Conservation (phyloP, 2,329 filamentous ascomycete genomes). For the Chrysosphaeria jannelii region DNA sequence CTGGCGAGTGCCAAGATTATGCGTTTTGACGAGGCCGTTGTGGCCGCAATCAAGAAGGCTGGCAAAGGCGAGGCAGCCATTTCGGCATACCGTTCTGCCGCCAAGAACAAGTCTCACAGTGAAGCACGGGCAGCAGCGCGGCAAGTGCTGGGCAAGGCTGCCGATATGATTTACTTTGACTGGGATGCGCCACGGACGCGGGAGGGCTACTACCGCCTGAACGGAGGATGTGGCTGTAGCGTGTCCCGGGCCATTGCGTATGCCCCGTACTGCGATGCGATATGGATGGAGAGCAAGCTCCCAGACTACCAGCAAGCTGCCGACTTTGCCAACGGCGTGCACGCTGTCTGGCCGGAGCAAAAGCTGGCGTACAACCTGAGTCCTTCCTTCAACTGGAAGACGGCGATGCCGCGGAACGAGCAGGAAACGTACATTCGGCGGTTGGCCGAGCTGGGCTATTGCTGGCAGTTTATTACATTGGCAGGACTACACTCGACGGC, state of each 20-base stretch:
- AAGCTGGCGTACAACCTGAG: constrained; percentile 98
- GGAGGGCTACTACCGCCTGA: constrained; percentile 82
- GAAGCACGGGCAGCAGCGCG: constrained; percentile 61
- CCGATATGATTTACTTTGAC: constrained; percentile 61
- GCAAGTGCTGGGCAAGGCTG: constrained; percentile 39
- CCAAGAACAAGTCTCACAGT: constrained; percentile 58
- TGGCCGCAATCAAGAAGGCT: constrained; percentile 27
- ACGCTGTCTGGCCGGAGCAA: constrained; percentile 82
- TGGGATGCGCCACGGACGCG: constrained; percentile 84
- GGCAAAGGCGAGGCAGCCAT: constrained; percentile 26
- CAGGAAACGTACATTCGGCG: constrained; percentile 95
- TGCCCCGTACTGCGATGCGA: constrained; percentile 76
- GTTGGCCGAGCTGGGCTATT: constrained; percentile 68
- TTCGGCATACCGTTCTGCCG: constrained; percentile 32
- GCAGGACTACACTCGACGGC: constrained; percentile 89
- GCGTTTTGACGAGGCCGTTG: constrained; percentile 73
- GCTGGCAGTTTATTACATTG: constrained; percentile 99
- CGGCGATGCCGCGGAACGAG: constrained; percentile 68
- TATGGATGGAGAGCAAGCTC: constrained; percentile 99
- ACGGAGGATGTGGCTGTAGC: constrained; percentile 73
- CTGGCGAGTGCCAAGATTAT: constrained; percentile 45
- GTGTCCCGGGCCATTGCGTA: constrained; percentile 77
- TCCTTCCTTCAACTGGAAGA: constrained; percentile 98
- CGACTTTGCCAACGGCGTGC: constrained; percentile 80
- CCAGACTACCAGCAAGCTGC: constrained; percentile 75